Conservation (phyloP, 2,329 filamentous ascomycete genomes). For the Mycosphaerella arachidis region DNA sequence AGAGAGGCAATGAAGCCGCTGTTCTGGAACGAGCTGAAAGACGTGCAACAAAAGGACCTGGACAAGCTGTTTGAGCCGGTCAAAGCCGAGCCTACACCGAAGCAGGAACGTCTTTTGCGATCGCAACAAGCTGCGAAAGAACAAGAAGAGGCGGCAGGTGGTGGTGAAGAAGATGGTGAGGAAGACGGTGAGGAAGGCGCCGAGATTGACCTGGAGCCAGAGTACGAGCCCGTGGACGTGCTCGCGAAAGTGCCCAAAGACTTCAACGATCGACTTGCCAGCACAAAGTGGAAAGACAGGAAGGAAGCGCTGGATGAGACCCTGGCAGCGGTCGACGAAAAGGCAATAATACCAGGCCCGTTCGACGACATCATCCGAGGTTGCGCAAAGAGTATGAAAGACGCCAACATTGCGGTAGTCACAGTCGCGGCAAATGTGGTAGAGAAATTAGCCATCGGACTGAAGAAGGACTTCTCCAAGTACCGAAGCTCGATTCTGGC, state of each 20-base stretch:
- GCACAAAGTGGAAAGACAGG: conserved; percentile 96
- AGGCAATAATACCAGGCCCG: conserved; percentile 84
- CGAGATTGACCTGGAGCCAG: conserved; percentile 65
- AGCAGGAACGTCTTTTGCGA: conserved; percentile 82
- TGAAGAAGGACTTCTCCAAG: conserved; percentile 72
- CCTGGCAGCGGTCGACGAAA: conserved; percentile 71
- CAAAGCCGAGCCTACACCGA: conserved; percentile 79
- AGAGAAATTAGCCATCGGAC: conserved; percentile 78
- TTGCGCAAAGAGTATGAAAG: conserved; percentile 96
- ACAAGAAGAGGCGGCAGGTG: conserved; percentile 33
- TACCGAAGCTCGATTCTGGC: conserved; percentile 77
- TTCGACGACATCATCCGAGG: conserved; percentile 79
- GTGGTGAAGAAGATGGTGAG: conserved; percentile 35
- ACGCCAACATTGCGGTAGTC: conserved; percentile 93
- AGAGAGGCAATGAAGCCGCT: conserved; percentile 97
- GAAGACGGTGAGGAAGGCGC: conserved; percentile 48
- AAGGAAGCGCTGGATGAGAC: conserved; percentile 90
- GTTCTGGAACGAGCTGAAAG: conserved; percentile 93
- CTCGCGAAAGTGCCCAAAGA: conserved; percentile 73
- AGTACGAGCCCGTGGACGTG: conserved; percentile 79
- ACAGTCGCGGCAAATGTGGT: conserved; percentile 90
- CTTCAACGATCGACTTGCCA: conserved; percentile 77
- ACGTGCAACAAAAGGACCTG: conserved; percentile 88
- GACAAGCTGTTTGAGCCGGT: conserved; percentile 92
- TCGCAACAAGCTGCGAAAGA: conserved; percentile 84